Percentiles rank a stretch among this genome's conserved stretches.
Conservation (phyloP, 768 basidiomycete species). For the Boletus fagicola region DNA sequence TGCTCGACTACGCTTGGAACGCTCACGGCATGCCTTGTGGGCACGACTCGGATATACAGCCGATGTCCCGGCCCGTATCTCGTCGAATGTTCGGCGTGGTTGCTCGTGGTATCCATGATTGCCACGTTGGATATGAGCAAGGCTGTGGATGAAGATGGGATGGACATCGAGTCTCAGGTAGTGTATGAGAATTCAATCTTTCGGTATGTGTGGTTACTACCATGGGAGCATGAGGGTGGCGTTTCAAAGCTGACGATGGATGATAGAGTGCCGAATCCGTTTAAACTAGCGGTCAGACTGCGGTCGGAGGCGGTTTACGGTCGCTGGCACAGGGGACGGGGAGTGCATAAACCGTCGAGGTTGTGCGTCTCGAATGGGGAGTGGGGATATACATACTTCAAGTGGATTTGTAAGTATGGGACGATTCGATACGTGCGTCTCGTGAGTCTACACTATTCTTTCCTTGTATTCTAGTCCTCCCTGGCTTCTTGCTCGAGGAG, state of each 20-base stretch:
- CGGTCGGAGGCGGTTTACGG: constrained; percentile 21
- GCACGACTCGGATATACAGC: constrained; percentile 33
- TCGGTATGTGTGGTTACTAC: constrained; percentile 42
- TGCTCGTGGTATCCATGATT: constrained; percentile 53
- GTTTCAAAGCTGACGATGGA: neutral
- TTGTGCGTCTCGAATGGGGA: neutral
- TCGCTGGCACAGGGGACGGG: constrained; percentile 12
- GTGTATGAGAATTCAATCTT: constrained; percentile 62
- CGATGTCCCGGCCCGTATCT: constrained; percentile 65
- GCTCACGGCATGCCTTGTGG: neutral
- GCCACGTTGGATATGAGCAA: constrained; percentile 57
- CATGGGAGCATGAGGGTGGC: no score
- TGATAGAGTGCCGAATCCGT: constrained; percentile 21
- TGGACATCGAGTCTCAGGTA: constrained; percentile 47
- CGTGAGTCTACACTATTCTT: neutral
- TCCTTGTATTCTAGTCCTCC: neutral
- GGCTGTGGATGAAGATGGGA: constrained; percentile 48
- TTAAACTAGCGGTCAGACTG: constrained; percentile 19
- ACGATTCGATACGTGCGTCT: neutral
- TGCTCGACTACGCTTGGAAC: neutral
- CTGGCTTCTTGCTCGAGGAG: neutral
- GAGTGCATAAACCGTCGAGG: neutral
- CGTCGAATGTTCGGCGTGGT: constrained; percentile 62
- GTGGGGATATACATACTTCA: neutral
- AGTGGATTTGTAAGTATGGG: neutral